Evolutionary conservation across 2,329 filamentous ascomycete genomes (phyloP).

Genomic region (Botrytis porri): DNA sequence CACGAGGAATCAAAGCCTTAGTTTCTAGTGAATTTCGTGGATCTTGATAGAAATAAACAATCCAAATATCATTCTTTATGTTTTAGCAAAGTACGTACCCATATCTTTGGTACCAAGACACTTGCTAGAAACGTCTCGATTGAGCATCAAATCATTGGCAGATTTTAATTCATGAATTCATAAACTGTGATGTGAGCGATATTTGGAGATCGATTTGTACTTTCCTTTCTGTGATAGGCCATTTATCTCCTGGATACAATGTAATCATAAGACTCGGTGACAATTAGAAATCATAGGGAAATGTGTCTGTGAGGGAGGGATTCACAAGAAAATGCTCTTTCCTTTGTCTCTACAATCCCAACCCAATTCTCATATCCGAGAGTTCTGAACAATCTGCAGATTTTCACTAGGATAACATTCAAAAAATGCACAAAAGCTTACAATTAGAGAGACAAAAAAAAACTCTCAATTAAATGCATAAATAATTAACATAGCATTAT

Average conservation of each 20-base stretch:
- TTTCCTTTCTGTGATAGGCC: background rate
- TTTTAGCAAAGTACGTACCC: too few relatives aligned
- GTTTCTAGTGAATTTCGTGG: background rate
- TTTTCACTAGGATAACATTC: background rate
- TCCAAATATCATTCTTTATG: background rate
- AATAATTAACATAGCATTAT: background rate
- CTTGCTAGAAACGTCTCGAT: too few relatives aligned
- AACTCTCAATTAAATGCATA: background rate
- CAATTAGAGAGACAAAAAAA: background rate
- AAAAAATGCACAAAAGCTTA: background rate
- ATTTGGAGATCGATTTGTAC: rapidly evolving
- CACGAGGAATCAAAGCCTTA: background rate
- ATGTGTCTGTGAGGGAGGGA: background rate
- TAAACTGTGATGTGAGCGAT: background rate
- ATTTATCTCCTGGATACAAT: background rate
- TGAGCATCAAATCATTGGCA: background rate
- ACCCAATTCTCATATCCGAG: background rate
- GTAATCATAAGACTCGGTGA: background rate
- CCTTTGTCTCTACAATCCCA: too few relatives aligned
- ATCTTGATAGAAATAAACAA: background rate
- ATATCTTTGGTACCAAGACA: too few relatives aligned
- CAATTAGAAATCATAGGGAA: background rate
- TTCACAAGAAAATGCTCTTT: too few relatives aligned
- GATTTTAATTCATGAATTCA: background rate
- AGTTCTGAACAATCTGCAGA: background rate